Evolutionary conservation across 208 protist species (phyloP), one percentile per base, ranked within the genome.

Genomic region (Trypanosomatidae sp.): DNA sequence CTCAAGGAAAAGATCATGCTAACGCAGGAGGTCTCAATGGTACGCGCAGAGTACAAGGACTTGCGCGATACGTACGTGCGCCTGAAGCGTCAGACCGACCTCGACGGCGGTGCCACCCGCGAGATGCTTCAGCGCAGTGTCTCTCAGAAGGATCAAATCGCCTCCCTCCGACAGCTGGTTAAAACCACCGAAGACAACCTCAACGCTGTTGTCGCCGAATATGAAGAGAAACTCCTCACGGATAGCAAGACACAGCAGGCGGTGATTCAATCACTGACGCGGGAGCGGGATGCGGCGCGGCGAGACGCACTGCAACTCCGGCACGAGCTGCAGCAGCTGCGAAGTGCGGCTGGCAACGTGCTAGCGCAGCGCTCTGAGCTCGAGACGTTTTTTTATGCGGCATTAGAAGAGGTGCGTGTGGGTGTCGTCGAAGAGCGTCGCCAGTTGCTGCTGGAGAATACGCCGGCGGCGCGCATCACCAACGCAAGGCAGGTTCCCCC

Each of bases 331-430:
- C 56, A 64, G 33, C 79, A 88, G 62, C 71, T 97, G 46, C 91
- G 92, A 10, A 62, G 55, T 17, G 67, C 87, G 3, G 83, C 92
- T 39, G 17, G 60, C n/a, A 60, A 84, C 59, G 70, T 98, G 46
- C 58, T 97, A n/a, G 44, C 74, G 9, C 82, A 91, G 66, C 91
- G 92, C 30, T 83, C 79, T 22, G 95, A 97, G 41, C 79, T 98
- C 36, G 89, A 98, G 73, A 50, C 69, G 28, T 98, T 97, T 68
- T 98, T 98, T 79, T 76, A 92, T 71, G 85, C 85, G 2, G 93
- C 95, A 1, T 76, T 98, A 25, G 69, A 66, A 2, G 83, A 97
- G 53, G 93, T 98, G n/a, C 86, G 89, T 8, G 46, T 58, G 28
- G 77, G 88, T 36, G 74, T 91, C 30, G 53, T 92, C 25, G 75